Base-by-base conservation (phyloP, 805 yeast genomes). In the Vanderwaltozyma tropicalis region DNA sequence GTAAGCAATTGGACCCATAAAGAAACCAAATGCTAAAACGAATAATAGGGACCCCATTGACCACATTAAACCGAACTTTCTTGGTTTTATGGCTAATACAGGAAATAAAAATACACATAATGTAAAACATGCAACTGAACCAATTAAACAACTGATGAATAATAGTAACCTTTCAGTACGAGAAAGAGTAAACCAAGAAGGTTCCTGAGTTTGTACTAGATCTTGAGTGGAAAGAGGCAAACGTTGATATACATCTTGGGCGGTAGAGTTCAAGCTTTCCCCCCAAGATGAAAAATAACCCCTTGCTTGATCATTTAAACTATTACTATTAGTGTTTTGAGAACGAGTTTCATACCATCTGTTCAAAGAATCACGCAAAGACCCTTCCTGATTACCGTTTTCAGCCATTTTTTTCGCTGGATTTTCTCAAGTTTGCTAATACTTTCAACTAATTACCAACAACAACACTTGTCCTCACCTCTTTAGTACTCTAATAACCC, bases 1-100 rank as follows among this genome's bases (percentile, higher is more conserved):
- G 56, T 86, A 92, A 26, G 79, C 78, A n/a, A 76, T 68, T 0
- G 96, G 96, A 0, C 98, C 98, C 64, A 87, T 96, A 17, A 89
- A 63, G 15, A 86, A 75, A 1, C 95, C 96, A 62, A 92, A 92
- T 26, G 95, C 84, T 5, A 84, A 55, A 15, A 92, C 84, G 61
- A 92, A 89, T 32, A 92, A 62, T 12, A 92, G 54, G 1, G 95
- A 82, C 0, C 97, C 98, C 62, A 89, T 66, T 2, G 95, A 77
- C 97, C 98, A 92, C 25, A 81, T 55, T 47, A 78, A 64, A 11
- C 94, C 96, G 56, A 92, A 89, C 59, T 92, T 92, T 34, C 94
- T 69, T 13, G 97, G 98, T 48, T 83, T 80, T 35, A 87, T 63
- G 2, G 95, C 88, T 45, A 92, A 65, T 13, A 89, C 87, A 0